phyloP scores from a whole-genome alignment of 345 rosid genomes.

The Moricandia arvensis region DNA sequence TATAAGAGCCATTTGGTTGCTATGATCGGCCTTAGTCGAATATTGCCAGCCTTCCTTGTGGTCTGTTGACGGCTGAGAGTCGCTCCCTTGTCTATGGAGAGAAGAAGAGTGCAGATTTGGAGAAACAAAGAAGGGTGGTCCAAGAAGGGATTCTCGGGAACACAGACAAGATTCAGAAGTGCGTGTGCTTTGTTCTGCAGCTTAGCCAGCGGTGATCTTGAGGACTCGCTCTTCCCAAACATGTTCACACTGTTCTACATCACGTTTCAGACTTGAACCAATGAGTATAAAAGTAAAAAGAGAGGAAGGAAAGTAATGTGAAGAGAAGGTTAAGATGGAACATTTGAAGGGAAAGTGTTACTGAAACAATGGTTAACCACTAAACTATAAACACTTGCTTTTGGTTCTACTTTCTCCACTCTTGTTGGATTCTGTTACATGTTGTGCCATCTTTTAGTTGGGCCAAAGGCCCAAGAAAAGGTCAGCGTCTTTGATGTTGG shows the following conservation, averaged over 20 bases:
- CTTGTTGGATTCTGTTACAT: conserved; percentile 12
- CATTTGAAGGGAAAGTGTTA: conserved; percentile 23
- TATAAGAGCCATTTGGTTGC: conserved; percentile 38
- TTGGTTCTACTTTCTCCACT: conserved; percentile 4
- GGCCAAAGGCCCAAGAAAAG: not conserved
- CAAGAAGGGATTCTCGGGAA: not conserved
- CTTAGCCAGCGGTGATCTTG: conserved; percentile 56
- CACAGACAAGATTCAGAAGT: conserved; percentile 36
- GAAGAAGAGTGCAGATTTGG: conserved; percentile 32
- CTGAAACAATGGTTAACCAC: conserved; percentile 28
- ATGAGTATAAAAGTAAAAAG: not conserved
- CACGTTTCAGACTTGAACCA: not conserved
- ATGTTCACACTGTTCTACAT: conserved; percentile 36
- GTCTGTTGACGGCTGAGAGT: conserved; percentile 16
- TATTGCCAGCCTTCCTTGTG: conserved; percentile 27
- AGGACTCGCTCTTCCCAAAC: conserved; percentile 27
- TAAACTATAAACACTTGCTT: conserved; percentile 3
- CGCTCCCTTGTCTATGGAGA: conserved; percentile 1
- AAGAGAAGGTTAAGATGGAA: conserved; percentile 17
- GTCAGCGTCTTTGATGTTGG: not conserved
- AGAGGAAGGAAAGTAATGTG: not conserved
- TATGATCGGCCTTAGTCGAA: conserved; percentile 24
- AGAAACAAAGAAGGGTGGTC: conserved; percentile 21
- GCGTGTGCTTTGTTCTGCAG: conserved; percentile 58
- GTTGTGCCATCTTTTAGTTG: conserved; percentile 1